Evolutionary conservation across 768 basidiomycete genomes (phyloP).

Genomic region (Naganishia onofrii): DNA sequence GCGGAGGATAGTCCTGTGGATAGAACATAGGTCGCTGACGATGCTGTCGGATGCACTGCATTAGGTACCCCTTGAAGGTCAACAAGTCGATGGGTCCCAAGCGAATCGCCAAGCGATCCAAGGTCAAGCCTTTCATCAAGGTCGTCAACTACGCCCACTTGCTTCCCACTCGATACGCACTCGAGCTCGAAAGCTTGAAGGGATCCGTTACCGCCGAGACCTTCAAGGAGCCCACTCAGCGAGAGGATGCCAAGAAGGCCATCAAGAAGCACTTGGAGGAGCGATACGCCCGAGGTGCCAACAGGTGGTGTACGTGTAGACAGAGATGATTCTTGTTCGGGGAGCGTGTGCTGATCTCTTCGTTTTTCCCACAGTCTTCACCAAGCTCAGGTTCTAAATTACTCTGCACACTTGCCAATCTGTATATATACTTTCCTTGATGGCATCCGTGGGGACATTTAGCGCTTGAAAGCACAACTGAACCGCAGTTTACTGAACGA

Average conservation of each 20-base stretch:
- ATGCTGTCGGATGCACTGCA: neutral
- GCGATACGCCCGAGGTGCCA: constrained; percentile 87
- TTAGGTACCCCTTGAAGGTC: constrained; percentile 86
- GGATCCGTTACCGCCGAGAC: constrained; percentile 77
- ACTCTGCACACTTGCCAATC: constrained; percentile 23
- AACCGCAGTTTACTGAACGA: constrained; percentile 2
- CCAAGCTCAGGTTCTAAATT: constrained; percentile 52
- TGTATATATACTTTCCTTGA: constrained; percentile 28
- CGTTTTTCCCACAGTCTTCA: constrained; percentile 44
- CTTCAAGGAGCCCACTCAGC: constrained; percentile 95
- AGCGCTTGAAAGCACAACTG: constrained; percentile 18
- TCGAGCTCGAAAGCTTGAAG: constrained; percentile 94
- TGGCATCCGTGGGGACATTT: constrained; percentile 23
- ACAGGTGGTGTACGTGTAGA: constrained; percentile 71
- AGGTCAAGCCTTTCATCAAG: constrained; percentile 99
- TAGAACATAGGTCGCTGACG: neutral
- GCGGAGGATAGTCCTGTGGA: neutral
- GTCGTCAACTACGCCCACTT: constrained; percentile 99
- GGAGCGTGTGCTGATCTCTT: neutral
- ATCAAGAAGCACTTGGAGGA: constrained; percentile 97
- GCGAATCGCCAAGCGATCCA: constrained; percentile 84
- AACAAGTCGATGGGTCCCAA: constrained; percentile 96
- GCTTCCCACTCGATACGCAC: constrained; percentile 97
- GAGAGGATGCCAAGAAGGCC: constrained; percentile 90
- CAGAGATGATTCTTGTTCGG: neutral